Percentiles rank a stretch among this genome's conserved stretches.
Conservation (phyloP, 176 grass and related monocot species). For the Avena sativa region DNA sequence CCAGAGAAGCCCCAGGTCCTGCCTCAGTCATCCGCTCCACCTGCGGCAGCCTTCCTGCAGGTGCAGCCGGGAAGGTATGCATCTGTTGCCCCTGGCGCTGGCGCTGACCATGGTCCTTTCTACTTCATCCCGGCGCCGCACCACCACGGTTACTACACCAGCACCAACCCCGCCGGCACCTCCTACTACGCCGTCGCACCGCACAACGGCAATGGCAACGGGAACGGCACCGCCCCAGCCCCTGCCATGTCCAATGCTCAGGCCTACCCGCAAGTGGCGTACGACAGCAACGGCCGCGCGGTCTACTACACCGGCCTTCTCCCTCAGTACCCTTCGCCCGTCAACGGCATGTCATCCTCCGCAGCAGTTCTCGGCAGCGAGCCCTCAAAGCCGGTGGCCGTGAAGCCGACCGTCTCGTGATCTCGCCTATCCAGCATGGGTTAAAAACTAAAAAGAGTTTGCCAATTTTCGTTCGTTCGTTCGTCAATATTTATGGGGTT, state of each 20-base stretch:
- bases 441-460: constrained; percentile 49
- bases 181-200: constrained; percentile 56
- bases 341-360: constrained; percentile 49
- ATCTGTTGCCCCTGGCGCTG: constrained; percentile 59
- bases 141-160: constrained; percentile 62
- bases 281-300: constrained; percentile 75
- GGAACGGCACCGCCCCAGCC: constrained; percentile 26
- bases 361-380: constrained; percentile 39
- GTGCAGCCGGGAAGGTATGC: constrained; percentile 51
- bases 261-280: constrained; percentile 59
- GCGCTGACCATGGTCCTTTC: constrained; percentile 54
- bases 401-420: constrained; percentile 83
- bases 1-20: constrained; percentile 59
- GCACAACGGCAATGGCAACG: constrained; percentile 46
- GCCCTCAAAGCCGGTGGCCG: constrained; percentile 57
- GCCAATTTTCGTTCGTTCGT: constrained; percentile 55
- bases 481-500: constrained; percentile 45
- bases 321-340: constrained; percentile 62
- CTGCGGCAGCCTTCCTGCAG: constrained; percentile 50
- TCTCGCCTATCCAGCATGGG: constrained; percentile 12
- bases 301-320: constrained; percentile 84
- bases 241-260: constrained; percentile 27
- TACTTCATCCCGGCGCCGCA: constrained; percentile 54
- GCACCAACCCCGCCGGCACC: constrained; percentile 41
- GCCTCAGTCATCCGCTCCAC: constrained; percentile 50